Base-by-base conservation (phyloP, 2,329 filamentous ascomycete species). In the Tolypocladium capitatum region DNA sequence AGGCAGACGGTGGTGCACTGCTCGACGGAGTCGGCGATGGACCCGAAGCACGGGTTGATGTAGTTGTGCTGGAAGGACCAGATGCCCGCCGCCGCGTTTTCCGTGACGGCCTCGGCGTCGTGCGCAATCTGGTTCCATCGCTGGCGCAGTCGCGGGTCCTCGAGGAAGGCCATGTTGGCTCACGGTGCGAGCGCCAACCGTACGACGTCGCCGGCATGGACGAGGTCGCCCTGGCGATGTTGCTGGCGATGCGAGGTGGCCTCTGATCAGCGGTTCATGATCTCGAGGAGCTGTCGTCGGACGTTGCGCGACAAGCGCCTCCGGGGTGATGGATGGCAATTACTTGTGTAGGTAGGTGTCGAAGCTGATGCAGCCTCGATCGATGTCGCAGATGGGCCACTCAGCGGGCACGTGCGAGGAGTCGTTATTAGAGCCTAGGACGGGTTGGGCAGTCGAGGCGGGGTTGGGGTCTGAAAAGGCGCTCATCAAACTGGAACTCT, bases 121-220 rank as follows among this genome's bases (percentile, higher is more conserved):
- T 92, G 85, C 7, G 86, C 84, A 63, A 96, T 83, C 62, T 92
- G 87, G 64, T 96, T 94, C 78, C 94, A 87, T 58, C 86, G 88
- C 66, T 94, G 89, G 55, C 90, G 87, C 65, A 95, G 81, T 59
- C 90, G 86, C 51, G 90, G 90, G 67, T 96, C 90, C 61, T 83
- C 79, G 54, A 84, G 71, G 55, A 83, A 80, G 47, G 75, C 69
- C 76, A 80, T 80, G 51, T 46, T 62, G 63, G 49, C 21, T 30
- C 18, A 30, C 4, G 24, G 2, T 28, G 38, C 38, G 24, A 42
- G 24, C 38, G 24, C 38, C 8, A 30, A 16, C 38, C 24, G 24
- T 18, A 28, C 30, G 27, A 30, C 38, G 38, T 30, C 16, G 38
- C 27, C 24, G 16, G 38, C 38, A 42, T 42, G 14, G 24, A 27